These are phyloP conservation scores for Lasiodiplodia sp. DNA, from an alignment of 2,329 filamentous ascomycete species.

Conservation along the genomic window DNA sequence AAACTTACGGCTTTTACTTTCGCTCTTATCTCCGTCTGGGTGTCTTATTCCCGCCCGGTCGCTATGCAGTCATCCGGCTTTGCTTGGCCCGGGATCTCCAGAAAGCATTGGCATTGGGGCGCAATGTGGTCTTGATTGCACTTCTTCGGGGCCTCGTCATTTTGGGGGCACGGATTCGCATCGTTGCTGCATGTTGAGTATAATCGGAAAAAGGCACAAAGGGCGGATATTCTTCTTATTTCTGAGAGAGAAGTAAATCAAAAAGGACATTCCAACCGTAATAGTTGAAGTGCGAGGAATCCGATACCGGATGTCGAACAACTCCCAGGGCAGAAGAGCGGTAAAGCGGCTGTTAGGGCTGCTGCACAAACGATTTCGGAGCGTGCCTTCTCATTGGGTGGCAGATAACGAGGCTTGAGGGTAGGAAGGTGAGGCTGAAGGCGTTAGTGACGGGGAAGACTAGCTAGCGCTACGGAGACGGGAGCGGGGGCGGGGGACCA, in stretches of 20 bases:
- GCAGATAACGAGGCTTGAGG: not conserved
- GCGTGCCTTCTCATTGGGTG: not conserved
- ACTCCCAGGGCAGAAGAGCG: not conserved
- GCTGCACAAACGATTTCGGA: not conserved
- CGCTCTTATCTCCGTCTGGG: not conserved
- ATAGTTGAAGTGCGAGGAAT: too few relatives aligned
- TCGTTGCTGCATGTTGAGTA: constrained; percentile 3
- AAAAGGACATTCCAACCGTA: not conserved
- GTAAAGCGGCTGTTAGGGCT: not conserved
- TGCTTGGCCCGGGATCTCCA: too few relatives aligned
- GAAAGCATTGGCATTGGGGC: constrained; percentile 3
- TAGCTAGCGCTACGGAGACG: not conserved
- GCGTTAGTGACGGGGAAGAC: not conserved
- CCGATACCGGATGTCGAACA: too few relatives aligned
- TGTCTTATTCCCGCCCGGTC: not conserved
- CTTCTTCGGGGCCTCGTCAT: too few relatives aligned
- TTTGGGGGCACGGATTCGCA: not conserved
- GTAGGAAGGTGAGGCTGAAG: constrained; percentile 3
- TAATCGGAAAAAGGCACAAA: not conserved
- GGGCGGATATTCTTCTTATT: not conserved
- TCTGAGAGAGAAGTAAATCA: not conserved
- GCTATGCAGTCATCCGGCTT: not conserved
- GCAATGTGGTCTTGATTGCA: not conserved
- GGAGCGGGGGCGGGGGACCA: not conserved
- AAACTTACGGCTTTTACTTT: constrained; percentile 5